Evolutionary conservation across 2,329 filamentous ascomycete genomes (phyloP).

Genomic region (Fusarium aywerte): DNA sequence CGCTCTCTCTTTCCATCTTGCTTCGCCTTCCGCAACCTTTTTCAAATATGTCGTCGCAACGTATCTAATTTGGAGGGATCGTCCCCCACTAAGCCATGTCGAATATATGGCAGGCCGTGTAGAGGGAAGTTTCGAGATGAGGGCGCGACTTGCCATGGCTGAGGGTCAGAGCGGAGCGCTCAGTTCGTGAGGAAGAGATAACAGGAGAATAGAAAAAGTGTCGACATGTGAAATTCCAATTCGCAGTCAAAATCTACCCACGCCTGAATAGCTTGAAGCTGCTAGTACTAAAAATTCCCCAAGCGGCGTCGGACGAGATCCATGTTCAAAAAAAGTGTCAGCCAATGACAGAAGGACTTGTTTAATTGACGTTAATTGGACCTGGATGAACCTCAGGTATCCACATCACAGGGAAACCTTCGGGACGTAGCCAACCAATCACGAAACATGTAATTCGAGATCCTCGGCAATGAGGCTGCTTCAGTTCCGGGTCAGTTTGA

Average conservation of each 20-base stretch:
- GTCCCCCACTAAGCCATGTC: slow-evolving; percentile 40
- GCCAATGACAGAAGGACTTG: slow-evolving; percentile 45
- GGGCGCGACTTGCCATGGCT: slow-evolving; percentile 46
- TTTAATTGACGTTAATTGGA: slow-evolving; percentile 47
- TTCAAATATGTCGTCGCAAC: slow-evolving; percentile 56
- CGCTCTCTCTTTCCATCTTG: slow-evolving; percentile 61
- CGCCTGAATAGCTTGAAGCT: slow-evolving; percentile 28
- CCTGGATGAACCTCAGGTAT: slow-evolving; percentile 9
- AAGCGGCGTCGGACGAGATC: slow-evolving; percentile 36
- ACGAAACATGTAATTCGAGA: slow-evolving; percentile 56
- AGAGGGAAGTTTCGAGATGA: slow-evolving; percentile 42
- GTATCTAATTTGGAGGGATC: slow-evolving; percentile 48
- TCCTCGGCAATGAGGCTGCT: slow-evolving; percentile 61
- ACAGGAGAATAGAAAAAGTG: not conserved
- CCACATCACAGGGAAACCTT: slow-evolving; percentile 45
- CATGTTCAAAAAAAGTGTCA: slow-evolving; percentile 10
- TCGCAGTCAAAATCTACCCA: slow-evolving; percentile 17
- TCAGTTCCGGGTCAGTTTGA: slow-evolving; percentile 37
- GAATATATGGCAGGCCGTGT: slow-evolving; percentile 40
- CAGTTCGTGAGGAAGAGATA: not conserved
- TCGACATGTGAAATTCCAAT: not conserved
- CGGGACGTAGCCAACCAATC: slow-evolving; percentile 56
- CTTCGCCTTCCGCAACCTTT: slow-evolving; percentile 57
- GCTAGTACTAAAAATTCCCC: slow-evolving; percentile 42
- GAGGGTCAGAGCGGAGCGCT: not conserved